These are phyloP conservation scores for Tuber microsphaerosporum DNA, from an alignment of 495 filamentous ascomycete species.

Conservation along the genomic window DNA sequence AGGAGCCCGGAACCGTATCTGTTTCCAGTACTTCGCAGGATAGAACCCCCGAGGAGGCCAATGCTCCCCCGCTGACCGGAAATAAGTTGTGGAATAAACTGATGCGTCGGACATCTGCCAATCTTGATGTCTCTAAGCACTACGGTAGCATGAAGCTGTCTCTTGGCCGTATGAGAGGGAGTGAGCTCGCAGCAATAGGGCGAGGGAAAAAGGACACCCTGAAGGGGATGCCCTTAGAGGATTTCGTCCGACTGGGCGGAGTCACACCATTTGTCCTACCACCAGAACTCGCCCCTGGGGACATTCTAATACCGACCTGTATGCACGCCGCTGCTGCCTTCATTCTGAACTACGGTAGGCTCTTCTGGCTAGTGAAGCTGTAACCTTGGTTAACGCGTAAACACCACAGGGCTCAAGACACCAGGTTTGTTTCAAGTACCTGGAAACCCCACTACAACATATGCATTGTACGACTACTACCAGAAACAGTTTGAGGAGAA, in stretches of 20 bases:
- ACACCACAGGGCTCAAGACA: conserved; percentile 44
- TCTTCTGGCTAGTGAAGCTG: background rate
- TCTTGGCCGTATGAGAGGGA: conserved; percentile 27
- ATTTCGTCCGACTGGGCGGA: conserved; percentile 65
- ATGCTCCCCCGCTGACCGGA: conserved; percentile 30
- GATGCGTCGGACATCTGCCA: conserved; percentile 35
- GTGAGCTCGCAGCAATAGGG: conserved; percentile 50
- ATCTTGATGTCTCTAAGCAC: conserved; percentile 36
- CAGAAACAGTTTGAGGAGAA: conserved; percentile 48
- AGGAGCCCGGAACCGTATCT: conserved; percentile 30
- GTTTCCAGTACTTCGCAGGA: conserved; percentile 34
- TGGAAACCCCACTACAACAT: conserved; percentile 51
- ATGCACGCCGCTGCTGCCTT: conserved; percentile 64
- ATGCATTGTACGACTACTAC: conserved; percentile 58
- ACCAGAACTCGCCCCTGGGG: conserved; percentile 55
- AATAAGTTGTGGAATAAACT: conserved; percentile 40
- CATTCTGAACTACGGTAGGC: conserved; percentile 60
- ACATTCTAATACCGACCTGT: conserved; percentile 63
- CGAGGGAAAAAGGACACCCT: conserved; percentile 50
- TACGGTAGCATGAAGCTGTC: conserved; percentile 36
- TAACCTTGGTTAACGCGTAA: conserved; percentile 11
- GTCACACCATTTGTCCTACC: conserved; percentile 63
- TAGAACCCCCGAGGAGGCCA: conserved; percentile 21
- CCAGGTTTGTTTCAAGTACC: conserved; percentile 61
- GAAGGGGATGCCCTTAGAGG: conserved; percentile 56